A percentile compares a stretch with the other conserved stretches of the same genome.
Conservation (phyloP, 768 basidiomycete species). For the Nidularia sp. region DNA sequence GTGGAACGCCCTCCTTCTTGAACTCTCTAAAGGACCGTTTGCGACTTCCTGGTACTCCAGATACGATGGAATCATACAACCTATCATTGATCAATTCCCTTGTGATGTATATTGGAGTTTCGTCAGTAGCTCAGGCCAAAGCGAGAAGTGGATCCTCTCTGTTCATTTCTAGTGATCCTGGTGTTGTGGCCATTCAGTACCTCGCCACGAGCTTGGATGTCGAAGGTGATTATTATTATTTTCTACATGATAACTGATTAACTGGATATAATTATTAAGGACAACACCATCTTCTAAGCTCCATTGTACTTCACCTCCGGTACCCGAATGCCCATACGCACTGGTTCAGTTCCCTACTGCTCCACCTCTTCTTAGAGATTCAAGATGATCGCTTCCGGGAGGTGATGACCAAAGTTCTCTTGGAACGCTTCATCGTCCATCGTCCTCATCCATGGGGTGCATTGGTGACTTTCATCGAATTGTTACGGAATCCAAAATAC, state of each 20-base stretch:
- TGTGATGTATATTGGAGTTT: constrained; percentile 95
- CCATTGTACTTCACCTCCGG: constrained; percentile 92
- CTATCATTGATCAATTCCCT: constrained; percentile 87
- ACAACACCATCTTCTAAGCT: constrained; percentile 90
- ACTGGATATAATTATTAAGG: constrained; percentile 40
- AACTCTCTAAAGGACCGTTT: constrained; percentile 78
- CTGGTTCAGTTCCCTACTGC: constrained; percentile 91
- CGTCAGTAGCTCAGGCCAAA: constrained; percentile 86
- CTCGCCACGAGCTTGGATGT: constrained; percentile 81
- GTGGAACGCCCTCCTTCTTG: constrained; percentile 68
- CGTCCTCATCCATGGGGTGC: constrained; percentile 98
- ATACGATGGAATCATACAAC: constrained; percentile 70
- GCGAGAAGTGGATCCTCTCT: constrained; percentile 76
- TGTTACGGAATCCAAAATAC: constrained; percentile 86
- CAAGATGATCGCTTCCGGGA: constrained; percentile 76
- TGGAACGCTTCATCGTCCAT: constrained; percentile 92
- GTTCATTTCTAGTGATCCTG: constrained; percentile 80
- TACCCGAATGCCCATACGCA: constrained; percentile 98
- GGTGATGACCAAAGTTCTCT: constrained; percentile 81
- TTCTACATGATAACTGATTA: not conserved
- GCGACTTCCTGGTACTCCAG: constrained; percentile 41
- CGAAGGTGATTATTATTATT: constrained; percentile 62
- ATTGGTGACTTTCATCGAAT: constrained; percentile 88
- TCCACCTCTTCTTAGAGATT: constrained; percentile 82
- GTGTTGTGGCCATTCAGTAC: constrained; percentile 80